Percentiles rank a stretch among this genome's conserved stretches.
phyloP scores from a whole-genome alignment of 352 stramenopile species.

The Peronospora farinosa region DNA sequence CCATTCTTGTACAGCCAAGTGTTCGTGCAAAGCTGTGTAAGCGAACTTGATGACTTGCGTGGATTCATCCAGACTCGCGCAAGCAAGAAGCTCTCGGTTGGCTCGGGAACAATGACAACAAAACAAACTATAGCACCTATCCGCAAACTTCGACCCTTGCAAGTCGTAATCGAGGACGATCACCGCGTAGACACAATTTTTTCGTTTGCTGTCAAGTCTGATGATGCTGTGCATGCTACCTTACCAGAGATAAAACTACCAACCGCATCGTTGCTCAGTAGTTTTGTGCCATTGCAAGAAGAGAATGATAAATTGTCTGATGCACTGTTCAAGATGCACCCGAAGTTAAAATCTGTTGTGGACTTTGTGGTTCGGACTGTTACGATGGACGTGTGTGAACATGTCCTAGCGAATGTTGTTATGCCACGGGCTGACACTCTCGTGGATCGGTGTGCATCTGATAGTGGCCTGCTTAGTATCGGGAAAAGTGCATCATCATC shows the following conservation, averaged over 20 bases:
- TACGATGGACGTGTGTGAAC: constrained; percentile 54
- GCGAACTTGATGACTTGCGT: constrained; percentile 50
- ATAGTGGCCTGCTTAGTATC: constrained; percentile 16
- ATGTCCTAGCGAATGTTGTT: constrained; percentile 43
- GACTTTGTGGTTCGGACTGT: constrained; percentile 62
- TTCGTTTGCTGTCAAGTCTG: constrained; percentile 9
- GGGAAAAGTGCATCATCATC: neutral
- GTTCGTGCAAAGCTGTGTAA: constrained; percentile 59
- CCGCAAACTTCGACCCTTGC: constrained; percentile 59
- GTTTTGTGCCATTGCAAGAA: constrained; percentile 9
- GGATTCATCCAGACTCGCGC: constrained; percentile 49
- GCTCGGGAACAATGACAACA: constrained; percentile 2
- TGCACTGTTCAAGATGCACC: constrained; percentile 58
- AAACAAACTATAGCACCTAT: constrained; percentile 25
- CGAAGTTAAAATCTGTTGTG: constrained; percentile 43
- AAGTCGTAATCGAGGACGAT: constrained; percentile 37
- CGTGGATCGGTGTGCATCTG: constrained; percentile 30
- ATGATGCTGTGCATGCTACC: neutral
- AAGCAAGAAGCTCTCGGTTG: constrained; percentile 11
- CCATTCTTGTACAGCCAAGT: constrained; percentile 64
- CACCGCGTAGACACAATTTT: neutral
- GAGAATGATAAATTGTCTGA: constrained; percentile 37
- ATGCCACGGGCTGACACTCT: constrained; percentile 36
- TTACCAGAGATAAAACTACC: constrained; percentile 1
- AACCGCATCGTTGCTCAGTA: neutral